Evolutionary conservation across 2,329 filamentous ascomycete genomes (phyloP).

Genomic region (Diaporthe sp.): DNA sequence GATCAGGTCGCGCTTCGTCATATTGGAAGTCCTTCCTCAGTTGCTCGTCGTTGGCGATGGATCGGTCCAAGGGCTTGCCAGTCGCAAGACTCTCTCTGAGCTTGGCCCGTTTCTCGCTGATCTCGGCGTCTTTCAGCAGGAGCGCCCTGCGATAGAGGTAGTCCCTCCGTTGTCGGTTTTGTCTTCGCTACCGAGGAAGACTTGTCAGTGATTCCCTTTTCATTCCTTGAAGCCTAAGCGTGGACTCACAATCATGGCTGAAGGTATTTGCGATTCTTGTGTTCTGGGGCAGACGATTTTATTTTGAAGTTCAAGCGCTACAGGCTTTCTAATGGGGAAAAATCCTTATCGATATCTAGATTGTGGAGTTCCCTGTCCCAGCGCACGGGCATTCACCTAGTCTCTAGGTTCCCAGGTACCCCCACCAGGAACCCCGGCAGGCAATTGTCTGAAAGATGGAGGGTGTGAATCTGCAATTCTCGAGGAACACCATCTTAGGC

Average conservation of each 20-base stretch:
- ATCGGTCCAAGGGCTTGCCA: slow-evolving; percentile 85
- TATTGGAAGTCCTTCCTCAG: slow-evolving; percentile 92
- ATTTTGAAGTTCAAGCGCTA: no score
- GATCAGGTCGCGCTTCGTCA: slow-evolving; percentile 83
- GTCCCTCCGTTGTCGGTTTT: slow-evolving; percentile 83
- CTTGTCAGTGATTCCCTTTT: slow-evolving; percentile 35
- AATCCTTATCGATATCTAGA: slow-evolving; percentile 23
- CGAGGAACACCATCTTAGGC: not conserved
- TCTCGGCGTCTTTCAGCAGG: slow-evolving; percentile 89
- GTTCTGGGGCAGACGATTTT: no score
- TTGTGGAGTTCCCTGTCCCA: not conserved
- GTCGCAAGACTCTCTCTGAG: slow-evolving; percentile 88
- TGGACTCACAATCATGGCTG: slow-evolving; percentile 53
- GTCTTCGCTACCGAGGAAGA: slow-evolving; percentile 65
- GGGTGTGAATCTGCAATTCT: no score
- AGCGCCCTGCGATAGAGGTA: slow-evolving; percentile 93
- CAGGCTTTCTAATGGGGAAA: no score
- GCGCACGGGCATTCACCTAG: not conserved
- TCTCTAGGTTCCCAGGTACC: not conserved
- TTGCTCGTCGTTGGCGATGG: slow-evolving; percentile 86
- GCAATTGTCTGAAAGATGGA: no score
- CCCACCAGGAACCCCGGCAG: not conserved
- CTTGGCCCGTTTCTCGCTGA: slow-evolving; percentile 90
- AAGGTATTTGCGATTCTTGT: not conserved
- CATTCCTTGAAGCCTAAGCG: not conserved